phyloP scores from a whole-genome alignment of 148 eudicot genomes.

The Suaeda aralocaspica region DNA sequence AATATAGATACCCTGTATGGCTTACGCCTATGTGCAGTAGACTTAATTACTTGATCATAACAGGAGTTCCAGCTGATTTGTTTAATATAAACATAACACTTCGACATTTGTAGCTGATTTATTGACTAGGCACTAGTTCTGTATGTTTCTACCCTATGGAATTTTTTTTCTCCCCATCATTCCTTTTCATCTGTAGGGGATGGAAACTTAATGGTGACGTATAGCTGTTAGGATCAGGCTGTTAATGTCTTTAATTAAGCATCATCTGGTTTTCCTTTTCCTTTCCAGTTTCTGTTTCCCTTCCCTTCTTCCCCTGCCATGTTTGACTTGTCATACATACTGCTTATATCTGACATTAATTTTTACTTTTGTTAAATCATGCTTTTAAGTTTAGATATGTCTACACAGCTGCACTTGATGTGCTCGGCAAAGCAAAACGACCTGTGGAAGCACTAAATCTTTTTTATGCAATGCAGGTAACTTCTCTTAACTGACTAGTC shows the following conservation, averaged over 20 bases:
- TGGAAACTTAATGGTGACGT: background rate
- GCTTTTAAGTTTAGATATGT: constrained; percentile 47
- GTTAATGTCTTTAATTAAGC: background rate
- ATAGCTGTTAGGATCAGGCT: background rate
- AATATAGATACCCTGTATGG: background rate
- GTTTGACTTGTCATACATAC: background rate
- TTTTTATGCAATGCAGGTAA: constrained; percentile 73
- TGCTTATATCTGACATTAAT: constrained; percentile 8
- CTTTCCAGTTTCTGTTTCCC: no score
- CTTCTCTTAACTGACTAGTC: background rate
- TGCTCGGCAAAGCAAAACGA: constrained; percentile 73
- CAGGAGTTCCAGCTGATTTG: background rate
- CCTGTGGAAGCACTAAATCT: constrained; percentile 92
- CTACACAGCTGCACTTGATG: constrained; percentile 89
- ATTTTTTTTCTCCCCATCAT: background rate
- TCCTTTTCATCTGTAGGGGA: background rate
- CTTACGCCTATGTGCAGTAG: background rate
- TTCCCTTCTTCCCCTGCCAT: background rate
- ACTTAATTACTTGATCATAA: background rate
- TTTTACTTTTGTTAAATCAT: constrained; percentile 20
- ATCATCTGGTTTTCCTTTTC: background rate
- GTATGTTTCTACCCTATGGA: background rate
- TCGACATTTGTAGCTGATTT: background rate
- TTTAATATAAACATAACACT: no score
- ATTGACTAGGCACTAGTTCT: background rate